These are phyloP conservation scores for Erigeron canadensis DNA, from an alignment of 129 eudicot species.

Conservation along the genomic window DNA sequence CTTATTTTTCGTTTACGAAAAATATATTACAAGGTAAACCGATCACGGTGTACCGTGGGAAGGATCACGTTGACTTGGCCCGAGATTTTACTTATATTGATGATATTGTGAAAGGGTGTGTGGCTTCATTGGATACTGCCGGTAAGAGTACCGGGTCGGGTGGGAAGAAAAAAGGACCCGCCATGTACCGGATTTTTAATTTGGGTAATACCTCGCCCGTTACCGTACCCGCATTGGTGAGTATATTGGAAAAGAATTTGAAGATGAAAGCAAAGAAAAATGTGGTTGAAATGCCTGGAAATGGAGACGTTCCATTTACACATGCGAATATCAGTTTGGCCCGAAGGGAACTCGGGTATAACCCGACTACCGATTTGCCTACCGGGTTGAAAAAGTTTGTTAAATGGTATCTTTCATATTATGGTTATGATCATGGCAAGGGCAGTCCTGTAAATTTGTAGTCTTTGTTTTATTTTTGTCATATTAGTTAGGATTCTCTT, in stretches of 20 bases:
- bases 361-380: conserved; percentile 53
- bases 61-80: conserved; percentile 35
- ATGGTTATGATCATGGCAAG: conserved; percentile 47
- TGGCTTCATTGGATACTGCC: conserved; percentile 37
- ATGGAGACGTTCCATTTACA: conserved; percentile 66
- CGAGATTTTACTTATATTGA: conserved; percentile 41
- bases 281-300: conserved; percentile 56
- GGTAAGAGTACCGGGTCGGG: conserved; percentile 44
- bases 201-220: conserved; percentile 65
- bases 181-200: conserved; percentile 52
- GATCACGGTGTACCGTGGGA: conserved; percentile 35
- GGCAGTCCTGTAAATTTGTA: conserved; percentile 35
- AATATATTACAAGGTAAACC: conserved; percentile 35
- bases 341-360: conserved; percentile 47
- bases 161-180: conserved; percentile 39
- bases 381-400: conserved; percentile 62
- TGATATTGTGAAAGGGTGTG: conserved; percentile 44
- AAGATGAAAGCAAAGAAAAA: conserved; percentile 57
- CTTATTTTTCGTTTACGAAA: conserved; percentile 37
- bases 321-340: conserved; percentile 66
- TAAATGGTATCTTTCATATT: conserved; percentile 52
- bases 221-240: conserved; percentile 51
- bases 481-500: not conserved
- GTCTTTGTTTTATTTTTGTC: conserved; percentile 1
- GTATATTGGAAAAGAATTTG: conserved; percentile 47